Base-by-base conservation (phyloP, 2,329 filamentous ascomycete species). In the Aspergillus sp. region DNA sequence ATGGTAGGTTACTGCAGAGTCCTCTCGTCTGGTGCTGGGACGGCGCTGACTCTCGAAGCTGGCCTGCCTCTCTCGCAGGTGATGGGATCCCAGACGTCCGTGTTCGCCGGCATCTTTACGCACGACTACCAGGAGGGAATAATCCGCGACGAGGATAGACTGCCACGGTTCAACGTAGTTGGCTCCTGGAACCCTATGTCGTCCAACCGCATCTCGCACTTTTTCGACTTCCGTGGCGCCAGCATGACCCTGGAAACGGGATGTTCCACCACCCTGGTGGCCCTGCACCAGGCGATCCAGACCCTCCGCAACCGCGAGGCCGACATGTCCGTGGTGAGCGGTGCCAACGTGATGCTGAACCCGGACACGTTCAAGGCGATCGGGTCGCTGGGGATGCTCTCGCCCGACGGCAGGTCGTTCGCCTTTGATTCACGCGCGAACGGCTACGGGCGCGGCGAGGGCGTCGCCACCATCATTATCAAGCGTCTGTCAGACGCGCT, bases 81-180 rank as follows among this genome's bases (percentile, higher is more conserved):
- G 8, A 49, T 47, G 2, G 65, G 69, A 3, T 66, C 66, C 3
- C 54, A 61, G 22, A 73, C 69, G 1, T 60, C 61, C 14, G 69
- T 73, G 1, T 70, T 66, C 52, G 60, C 66, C 5, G 70, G 68
- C 9, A 47, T 59, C 0, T 67, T 67, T 49, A 55, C 54, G 26
- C 44, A 54, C 7, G 71, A 75, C 46, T 73, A 72, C 47, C 40
- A 52, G 4, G 45, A 55, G 7, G 30, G 65, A 3, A 53, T 62
- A 11, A 38, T 47, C 5, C 56, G 57, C 16, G 67, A 70, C 9
- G 43, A 54, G 4, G 43, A 57, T 20, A 43, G 50, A 13, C 32
- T 56, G 16, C 56, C 56, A 5, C 60, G 56, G 26, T 51, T 16
- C 38, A 51, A 53, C 3, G 57, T 59, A 1, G 68, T 63, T 2